These are phyloP conservation scores for Neospora caninum DNA, from an alignment of 169 alveolate genomes.

Conservation along the genomic window DNA sequence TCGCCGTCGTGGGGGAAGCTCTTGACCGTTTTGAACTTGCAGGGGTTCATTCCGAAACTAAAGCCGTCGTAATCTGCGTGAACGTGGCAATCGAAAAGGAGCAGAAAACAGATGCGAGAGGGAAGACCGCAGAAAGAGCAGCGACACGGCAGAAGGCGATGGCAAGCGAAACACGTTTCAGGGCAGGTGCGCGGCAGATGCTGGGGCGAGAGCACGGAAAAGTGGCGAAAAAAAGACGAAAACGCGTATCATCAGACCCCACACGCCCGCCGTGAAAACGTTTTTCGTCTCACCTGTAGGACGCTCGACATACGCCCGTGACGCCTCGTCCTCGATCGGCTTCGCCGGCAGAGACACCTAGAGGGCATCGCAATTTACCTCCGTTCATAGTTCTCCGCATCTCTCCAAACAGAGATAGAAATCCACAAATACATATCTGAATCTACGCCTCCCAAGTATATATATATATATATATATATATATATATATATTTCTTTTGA, in stretches of 20 bases:
- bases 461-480: too few relatives aligned
- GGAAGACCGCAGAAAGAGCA: not conserved
- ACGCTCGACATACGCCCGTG: not conserved
- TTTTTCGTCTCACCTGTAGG: not conserved
- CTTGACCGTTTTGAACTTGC: constrained; percentile 86
- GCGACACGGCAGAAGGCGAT: not conserved
- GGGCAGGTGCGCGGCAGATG: not conserved
- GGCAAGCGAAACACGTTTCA: not conserved
- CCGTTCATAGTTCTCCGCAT: too few relatives aligned
- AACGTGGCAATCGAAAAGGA: constrained; percentile 76
- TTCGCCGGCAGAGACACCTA: constrained; percentile 7
- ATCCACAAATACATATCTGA: too few relatives aligned
- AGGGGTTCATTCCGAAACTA: constrained; percentile 76
- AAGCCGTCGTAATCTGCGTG: constrained; percentile 79
- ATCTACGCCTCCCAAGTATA: too few relatives aligned
- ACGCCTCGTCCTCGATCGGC: constrained; percentile 19
- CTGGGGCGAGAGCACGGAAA: not conserved
- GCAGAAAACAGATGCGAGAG: constrained; percentile 27
- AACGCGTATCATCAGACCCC: too few relatives aligned
- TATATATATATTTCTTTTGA: too few relatives aligned
- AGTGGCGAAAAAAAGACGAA: not conserved
- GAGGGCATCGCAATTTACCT: not conserved
- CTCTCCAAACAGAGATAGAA: too few relatives aligned
- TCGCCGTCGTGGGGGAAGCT: constrained; percentile 94
- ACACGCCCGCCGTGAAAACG: not conserved